phyloP scores from a whole-genome alignment of 805 yeast genomes.

The Candida fluviatilis region DNA sequence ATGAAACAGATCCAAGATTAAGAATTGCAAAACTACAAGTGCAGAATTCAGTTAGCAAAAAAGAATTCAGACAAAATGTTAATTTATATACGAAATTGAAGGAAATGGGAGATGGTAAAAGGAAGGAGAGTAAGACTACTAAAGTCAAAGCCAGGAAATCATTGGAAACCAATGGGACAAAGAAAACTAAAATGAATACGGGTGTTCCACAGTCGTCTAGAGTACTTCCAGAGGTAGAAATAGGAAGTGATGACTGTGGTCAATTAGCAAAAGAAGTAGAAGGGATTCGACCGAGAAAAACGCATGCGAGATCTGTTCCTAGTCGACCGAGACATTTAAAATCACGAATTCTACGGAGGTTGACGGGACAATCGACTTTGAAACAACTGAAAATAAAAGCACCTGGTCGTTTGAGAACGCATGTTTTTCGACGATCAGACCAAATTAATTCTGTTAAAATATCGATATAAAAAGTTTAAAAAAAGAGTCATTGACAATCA shows the following conservation, averaged over 20 bases:
- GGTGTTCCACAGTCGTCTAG: background rate
- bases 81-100: background rate
- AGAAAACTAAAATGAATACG: background rate
- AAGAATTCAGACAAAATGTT: conserved; percentile 1
- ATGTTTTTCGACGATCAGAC: conserved; percentile 2
- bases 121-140: background rate
- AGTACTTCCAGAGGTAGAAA: conserved; percentile 1
- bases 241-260: conserved; percentile 3
- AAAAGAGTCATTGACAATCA: no score
- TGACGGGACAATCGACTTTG: conserved; percentile 2
- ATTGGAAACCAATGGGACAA: background rate
- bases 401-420: background rate
- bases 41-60: conserved; percentile 1
- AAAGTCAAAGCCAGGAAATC: background rate
- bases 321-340: conserved; percentile 3
- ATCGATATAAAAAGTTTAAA: background rate
- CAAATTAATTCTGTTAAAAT: conserved; percentile 1
- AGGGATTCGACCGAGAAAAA: background rate
- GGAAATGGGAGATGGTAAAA: conserved; percentile 2
- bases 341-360: conserved; percentile 3
- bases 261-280: conserved; percentile 5
- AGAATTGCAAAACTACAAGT: conserved; percentile 2
- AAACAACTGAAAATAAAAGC: background rate
- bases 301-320: conserved; percentile 1
- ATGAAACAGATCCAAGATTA: background rate